Percentiles rank a stretch among this genome's conserved stretches.
Conservation (phyloP, 2,329 filamentous ascomycete genomes). For the Hyphodiscus sp. region DNA sequence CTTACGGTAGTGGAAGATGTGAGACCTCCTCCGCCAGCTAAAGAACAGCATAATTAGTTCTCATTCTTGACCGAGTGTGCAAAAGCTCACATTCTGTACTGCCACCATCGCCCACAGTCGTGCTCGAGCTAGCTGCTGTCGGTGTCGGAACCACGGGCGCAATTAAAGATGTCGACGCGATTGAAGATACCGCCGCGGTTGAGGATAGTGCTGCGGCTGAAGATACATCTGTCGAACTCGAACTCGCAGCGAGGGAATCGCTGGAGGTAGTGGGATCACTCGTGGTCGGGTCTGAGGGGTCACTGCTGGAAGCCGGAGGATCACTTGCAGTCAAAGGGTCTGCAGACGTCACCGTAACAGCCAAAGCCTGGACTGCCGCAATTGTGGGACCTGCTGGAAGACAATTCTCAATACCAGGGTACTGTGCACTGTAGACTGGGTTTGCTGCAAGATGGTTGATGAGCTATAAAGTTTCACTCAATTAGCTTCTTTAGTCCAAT, state of each 20-base stretch:
- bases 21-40: not conserved
- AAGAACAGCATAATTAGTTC: not conserved
- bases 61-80: not conserved
- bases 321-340: not conserved
- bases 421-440: not conserved
- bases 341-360: not conserved
- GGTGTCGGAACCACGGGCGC: no score
- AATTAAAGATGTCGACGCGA: no score
- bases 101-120: not conserved
- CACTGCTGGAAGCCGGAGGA: not conserved
- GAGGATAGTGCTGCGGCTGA: no score
- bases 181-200: no score
- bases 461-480: not conserved
- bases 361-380: not conserved
- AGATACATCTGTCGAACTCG: not conserved
- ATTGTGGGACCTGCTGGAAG: not conserved
- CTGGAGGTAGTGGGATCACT: no score
- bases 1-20: not conserved
- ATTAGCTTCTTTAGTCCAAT: not conserved
- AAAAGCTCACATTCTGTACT: not conserved
- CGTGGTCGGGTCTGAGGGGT: no score
- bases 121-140: not conserved
- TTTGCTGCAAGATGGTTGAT: not conserved
- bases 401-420: not conserved
- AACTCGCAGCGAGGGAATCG: not conserved